Evolutionary conservation across 2,329 filamentous ascomycete species (phyloP).

Genomic region (Talaromyces islandicus): DNA sequence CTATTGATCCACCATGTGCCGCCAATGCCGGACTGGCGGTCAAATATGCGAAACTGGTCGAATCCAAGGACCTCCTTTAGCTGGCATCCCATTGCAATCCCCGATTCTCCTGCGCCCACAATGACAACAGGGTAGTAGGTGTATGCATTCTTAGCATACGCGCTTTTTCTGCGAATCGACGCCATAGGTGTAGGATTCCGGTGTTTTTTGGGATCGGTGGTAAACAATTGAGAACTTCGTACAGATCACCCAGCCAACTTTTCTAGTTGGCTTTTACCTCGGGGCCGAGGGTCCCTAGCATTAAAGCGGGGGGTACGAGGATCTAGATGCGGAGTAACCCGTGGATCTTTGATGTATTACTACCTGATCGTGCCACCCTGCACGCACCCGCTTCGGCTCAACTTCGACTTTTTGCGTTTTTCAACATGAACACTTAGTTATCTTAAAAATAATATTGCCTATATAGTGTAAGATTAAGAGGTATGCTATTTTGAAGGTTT

Average conservation of each 20-base stretch:
- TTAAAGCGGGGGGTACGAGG: not conserved
- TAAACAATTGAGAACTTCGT: not conserved
- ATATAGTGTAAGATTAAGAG: too few relatives aligned
- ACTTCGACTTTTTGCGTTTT: too few relatives aligned
- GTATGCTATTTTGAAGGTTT: too few relatives aligned
- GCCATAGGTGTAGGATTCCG: slow-evolving; percentile 12
- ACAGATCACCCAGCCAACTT: not conserved
- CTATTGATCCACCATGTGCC: slow-evolving; percentile 61
- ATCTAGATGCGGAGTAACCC: not conserved
- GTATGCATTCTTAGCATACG: slow-evolving; percentile 33
- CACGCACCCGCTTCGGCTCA: too few relatives aligned
- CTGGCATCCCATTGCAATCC: slow-evolving; percentile 55
- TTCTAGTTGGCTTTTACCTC: not conserved
- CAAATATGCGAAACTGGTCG: slow-evolving; percentile 56
- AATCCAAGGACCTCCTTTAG: slow-evolving; percentile 54
- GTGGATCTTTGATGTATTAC: too few relatives aligned
- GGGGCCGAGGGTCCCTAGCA: not conserved
- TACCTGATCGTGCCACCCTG: too few relatives aligned
- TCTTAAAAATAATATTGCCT: too few relatives aligned
- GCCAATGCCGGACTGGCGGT: slow-evolving; percentile 52
- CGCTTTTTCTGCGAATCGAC: slow-evolving; percentile 35
- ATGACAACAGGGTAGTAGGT: slow-evolving; percentile 48
- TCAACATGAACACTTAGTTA: too few relatives aligned
- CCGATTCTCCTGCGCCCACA: slow-evolving; percentile 58
- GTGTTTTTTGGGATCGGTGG: not conserved